These are phyloP conservation scores for Saturnispora quitensis DNA, from an alignment of 805 yeast genomes.

Conservation along the genomic window DNA sequence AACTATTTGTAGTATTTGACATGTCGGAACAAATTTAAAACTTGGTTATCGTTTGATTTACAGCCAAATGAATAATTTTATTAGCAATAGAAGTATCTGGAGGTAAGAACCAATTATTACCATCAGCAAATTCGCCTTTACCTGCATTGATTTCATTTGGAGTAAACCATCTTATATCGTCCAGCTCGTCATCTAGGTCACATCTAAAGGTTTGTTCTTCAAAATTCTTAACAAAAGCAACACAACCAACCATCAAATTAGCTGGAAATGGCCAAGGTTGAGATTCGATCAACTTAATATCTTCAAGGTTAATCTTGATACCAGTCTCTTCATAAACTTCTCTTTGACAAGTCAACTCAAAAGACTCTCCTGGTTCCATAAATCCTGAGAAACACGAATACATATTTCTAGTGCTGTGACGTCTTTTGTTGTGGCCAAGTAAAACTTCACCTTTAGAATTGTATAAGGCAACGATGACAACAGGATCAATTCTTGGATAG, in stretches of 20 bases:
- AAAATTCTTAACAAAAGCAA: constrained; percentile 64
- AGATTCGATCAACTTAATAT: constrained; percentile 54
- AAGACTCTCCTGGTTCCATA: constrained; percentile 89
- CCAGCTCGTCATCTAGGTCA: constrained; percentile 78
- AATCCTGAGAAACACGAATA: constrained; percentile 91
- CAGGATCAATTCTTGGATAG: constrained; percentile 90
- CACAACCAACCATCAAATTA: constrained; percentile 86
- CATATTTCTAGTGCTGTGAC: constrained; percentile 28
- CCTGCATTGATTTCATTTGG: constrained; percentile 35
- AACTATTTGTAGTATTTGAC: background rate
- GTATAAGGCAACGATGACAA: constrained; percentile 71
- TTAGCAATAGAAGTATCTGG: constrained; percentile 7
- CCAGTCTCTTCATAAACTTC: constrained; percentile 98
- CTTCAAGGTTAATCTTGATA: constrained; percentile 37
- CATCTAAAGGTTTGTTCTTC: constrained; percentile 38
- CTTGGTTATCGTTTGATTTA: background rate
- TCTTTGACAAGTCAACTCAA: constrained; percentile 78
- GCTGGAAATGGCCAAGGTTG: constrained; percentile 99
- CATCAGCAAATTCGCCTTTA: background rate
- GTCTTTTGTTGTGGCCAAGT: constrained; percentile 51
- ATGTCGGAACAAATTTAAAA: background rate
- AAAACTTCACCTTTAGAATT: constrained; percentile 52
- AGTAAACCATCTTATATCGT: constrained; percentile 82
- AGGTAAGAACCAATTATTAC: constrained; percentile 1
- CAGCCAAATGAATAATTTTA: constrained; percentile 2